These are phyloP conservation scores for Papiliotrema fonsecae DNA, from an alignment of 1,284 basidiomycete species.

Conservation along the genomic window DNA sequence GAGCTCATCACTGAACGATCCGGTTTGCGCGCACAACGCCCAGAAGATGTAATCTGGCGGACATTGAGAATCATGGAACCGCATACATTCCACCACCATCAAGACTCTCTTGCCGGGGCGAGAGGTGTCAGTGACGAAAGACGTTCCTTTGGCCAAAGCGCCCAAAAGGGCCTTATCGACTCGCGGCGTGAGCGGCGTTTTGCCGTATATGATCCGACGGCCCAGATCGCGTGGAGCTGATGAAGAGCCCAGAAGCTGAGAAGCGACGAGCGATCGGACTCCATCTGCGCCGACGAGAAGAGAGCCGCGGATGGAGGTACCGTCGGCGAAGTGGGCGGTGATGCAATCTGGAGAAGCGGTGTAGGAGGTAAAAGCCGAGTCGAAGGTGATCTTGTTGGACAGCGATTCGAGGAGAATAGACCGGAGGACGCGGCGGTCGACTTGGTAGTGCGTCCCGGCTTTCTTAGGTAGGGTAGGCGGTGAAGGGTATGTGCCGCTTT, in stretches of 20 bases:
- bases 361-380: conserved; percentile 7
- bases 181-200: conserved; percentile 9
- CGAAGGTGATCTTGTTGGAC: conserved; percentile 2
- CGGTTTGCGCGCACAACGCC: conserved; percentile 4
- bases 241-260: conserved; percentile 7
- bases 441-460: conserved; percentile 8
- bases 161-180: conserved; percentile 2
- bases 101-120: background rate
- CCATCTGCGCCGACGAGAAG: conserved; percentile 21
- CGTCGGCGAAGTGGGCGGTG: conserved; percentile 15
- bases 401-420: conserved; percentile 5
- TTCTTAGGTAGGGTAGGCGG: too few species aligned
- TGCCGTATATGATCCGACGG: conserved; percentile 17
- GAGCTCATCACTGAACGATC: background rate
- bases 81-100: conserved; percentile 11
- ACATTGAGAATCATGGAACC: conserved; percentile 4
- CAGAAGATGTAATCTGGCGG: conserved; percentile 15
- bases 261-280: conserved; percentile 8
- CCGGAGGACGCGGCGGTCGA: conserved; percentile 12
- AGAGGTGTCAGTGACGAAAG: conserved; percentile 4
- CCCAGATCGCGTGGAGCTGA: conserved; percentile 8
- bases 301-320: conserved; percentile 11
- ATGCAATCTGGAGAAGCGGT: conserved; percentile 2
- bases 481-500: conserved; percentile 1
- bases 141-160: conserved; percentile 3